These are phyloP conservation scores for Mucor circinelloides DNA, from an alignment of 371 early-diverging fungal genomes.

Conservation along the genomic window DNA sequence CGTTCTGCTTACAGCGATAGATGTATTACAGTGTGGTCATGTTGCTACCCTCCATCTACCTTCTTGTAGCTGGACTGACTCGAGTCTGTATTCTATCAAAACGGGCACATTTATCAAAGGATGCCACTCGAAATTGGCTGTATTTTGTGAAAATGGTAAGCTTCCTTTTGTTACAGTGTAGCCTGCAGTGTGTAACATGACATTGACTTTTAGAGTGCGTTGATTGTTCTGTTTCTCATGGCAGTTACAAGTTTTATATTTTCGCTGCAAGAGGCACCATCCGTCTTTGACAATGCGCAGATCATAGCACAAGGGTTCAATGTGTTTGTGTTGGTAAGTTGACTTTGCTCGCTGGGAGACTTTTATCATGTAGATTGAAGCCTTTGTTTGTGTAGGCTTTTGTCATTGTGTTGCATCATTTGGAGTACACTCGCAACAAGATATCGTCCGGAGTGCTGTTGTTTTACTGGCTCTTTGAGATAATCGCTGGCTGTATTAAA, in stretches of 20 bases:
- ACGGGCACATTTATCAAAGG: constrained; percentile 19
- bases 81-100: constrained; percentile 30
- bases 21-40: constrained; percentile 23
- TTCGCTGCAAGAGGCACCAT: background rate
- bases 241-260: constrained; percentile 8
- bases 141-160: constrained; percentile 51
- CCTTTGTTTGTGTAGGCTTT: constrained; percentile 32
- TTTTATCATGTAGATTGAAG: background rate
- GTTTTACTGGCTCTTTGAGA: constrained; percentile 77
- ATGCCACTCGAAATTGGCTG: constrained; percentile 31
- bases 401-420: constrained; percentile 64
- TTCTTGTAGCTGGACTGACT: constrained; percentile 44
- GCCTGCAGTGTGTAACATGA: background rate
- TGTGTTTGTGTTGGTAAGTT: constrained; percentile 26
- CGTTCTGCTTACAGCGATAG: background rate
- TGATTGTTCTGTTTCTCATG: constrained; percentile 14
- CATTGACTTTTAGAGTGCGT: background rate
- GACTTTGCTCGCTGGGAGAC: background rate
- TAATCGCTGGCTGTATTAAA: constrained; percentile 49
- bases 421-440: constrained; percentile 68
- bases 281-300: constrained; percentile 20
- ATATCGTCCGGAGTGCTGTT: constrained; percentile 72
- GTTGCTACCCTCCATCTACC: constrained; percentile 39
- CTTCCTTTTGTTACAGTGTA: background rate
- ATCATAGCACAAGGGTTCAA: constrained; percentile 6